Evolutionary conservation across 1,139 yeast genomes (phyloP).

Genomic region (Hanseniaspora gamundiae): DNA sequence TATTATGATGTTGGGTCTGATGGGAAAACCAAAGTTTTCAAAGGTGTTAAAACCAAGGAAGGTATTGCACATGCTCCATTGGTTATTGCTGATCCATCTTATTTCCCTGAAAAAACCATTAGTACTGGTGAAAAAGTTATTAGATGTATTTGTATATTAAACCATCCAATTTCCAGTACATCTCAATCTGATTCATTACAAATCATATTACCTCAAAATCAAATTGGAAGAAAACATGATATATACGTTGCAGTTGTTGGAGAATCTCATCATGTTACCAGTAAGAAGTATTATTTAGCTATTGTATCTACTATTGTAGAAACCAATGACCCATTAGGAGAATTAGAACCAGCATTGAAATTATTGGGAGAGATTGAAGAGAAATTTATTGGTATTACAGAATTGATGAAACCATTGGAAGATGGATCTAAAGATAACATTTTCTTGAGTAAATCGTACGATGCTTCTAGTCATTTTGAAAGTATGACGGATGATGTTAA

Average conservation of each 20-base stretch:
- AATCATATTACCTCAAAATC: constrained; percentile 92
- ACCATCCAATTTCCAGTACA: constrained; percentile 82
- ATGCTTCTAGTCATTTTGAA: constrained; percentile 92
- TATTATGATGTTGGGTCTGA: constrained; percentile 48
- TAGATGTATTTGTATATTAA: constrained; percentile 87
- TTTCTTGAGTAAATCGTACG: constrained; percentile 79
- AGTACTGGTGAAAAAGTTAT: constrained; percentile 81
- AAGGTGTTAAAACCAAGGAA: constrained; percentile 82
- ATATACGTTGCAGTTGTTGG: constrained; percentile 89
- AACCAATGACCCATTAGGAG: constrained; percentile 80
- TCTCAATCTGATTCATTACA: constrained; percentile 81
- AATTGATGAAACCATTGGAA: constrained; percentile 72
- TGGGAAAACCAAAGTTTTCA: constrained; percentile 41
- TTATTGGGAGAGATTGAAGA: constrained; percentile 66
- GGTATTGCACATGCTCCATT: constrained; percentile 88
- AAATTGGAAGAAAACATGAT: constrained; percentile 85
- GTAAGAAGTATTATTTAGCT: constrained; percentile 84
- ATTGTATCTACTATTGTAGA: constrained; percentile 91
- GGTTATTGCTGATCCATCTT: constrained; percentile 96
- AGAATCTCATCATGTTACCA: constrained; percentile 80
- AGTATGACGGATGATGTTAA: constrained; percentile 93
- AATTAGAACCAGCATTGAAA: constrained; percentile 89
- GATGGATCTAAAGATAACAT: constrained; percentile 77
- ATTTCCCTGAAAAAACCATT: constrained; percentile 83
- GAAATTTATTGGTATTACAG: constrained; percentile 93